These are phyloP conservation scores for Colletotrichum truncatum DNA, from an alignment of 2,329 filamentous ascomycete species.

Conservation along the genomic window DNA sequence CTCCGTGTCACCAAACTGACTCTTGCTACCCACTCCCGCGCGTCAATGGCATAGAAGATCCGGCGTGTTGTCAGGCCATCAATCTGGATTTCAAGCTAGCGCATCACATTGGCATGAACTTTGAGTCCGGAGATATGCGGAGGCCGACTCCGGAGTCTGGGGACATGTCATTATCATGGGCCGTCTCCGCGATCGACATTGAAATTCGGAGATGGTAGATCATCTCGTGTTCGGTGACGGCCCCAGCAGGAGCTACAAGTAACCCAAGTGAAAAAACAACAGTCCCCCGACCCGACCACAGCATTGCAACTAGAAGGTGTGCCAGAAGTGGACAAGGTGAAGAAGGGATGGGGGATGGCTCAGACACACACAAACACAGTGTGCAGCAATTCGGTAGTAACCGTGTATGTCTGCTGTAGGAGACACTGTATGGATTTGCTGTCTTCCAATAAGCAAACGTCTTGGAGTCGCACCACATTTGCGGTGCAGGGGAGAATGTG, in stretches of 20 bases:
- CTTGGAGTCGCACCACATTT: constrained; percentile 20
- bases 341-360: background rate
- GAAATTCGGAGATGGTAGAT: constrained; percentile 13
- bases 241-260: background rate
- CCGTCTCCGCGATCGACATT: constrained; percentile 7
- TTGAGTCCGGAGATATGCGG: background rate
- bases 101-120: background rate
- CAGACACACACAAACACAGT: constrained; percentile 16
- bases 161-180: background rate
- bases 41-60: background rate
- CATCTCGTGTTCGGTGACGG: constrained; percentile 10
- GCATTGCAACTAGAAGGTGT: background rate
- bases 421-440: constrained; percentile 5
- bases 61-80: constrained; percentile 2
- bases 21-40: constrained; percentile 13
- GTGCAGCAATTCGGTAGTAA: background rate
- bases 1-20: constrained; percentile 24
- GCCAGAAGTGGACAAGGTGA: constrained; percentile 9
- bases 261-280: background rate
- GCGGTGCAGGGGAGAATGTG: constrained; percentile 9
- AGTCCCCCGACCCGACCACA: background rate
- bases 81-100: background rate
- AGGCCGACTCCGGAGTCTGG: background rate
- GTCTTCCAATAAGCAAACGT: background rate
- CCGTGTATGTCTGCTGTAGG: background rate